phyloP scores from a whole-genome alignment of 495 filamentous ascomycete species.

The Aspergillus coremiiformis region DNA sequence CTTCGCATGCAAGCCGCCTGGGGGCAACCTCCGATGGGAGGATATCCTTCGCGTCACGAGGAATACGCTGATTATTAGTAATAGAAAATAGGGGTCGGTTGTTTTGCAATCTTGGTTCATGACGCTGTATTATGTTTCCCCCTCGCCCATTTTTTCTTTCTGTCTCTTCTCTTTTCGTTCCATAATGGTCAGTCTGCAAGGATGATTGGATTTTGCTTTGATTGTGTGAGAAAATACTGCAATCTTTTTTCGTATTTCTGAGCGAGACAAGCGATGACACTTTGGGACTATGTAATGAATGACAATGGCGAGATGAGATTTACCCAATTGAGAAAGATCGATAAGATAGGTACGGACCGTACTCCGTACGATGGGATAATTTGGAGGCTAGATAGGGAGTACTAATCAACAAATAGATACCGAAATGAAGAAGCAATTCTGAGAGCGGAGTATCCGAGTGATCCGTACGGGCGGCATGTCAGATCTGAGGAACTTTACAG shows the following conservation, averaged over 20 bases:
- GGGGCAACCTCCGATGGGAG: slow-evolving; percentile 8
- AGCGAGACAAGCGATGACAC: neutral
- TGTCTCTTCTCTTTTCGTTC: neutral
- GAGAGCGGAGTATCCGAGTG: too few relatives aligned
- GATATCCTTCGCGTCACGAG: slow-evolving; percentile 7
- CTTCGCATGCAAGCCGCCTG: slow-evolving; percentile 15
- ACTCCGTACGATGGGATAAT: too few relatives aligned
- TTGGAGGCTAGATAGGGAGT: neutral
- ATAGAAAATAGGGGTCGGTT: neutral
- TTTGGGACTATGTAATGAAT: neutral
- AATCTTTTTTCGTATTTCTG: neutral
- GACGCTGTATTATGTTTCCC: neutral
- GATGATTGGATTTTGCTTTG: neutral
- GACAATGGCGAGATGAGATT: neutral
- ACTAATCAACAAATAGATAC: too few relatives aligned
- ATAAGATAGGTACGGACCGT: too few relatives aligned
- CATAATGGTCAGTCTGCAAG: neutral
- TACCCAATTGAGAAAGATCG: neutral
- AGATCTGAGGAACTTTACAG: slow-evolving; percentile 1
- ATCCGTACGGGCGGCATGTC: too few relatives aligned
- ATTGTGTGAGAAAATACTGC: neutral
- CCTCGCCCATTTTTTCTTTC: neutral
- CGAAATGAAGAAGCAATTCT: too few relatives aligned
- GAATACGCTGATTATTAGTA: slow-evolving; percentile 14
- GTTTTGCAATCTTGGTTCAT: too few relatives aligned